Percentiles rank a stretch among this genome's conserved stretches.
Evolutionary conservation across 2,329 filamentous ascomycete species (phyloP).

Genomic region (Lasiodiplodia theobromae): DNA sequence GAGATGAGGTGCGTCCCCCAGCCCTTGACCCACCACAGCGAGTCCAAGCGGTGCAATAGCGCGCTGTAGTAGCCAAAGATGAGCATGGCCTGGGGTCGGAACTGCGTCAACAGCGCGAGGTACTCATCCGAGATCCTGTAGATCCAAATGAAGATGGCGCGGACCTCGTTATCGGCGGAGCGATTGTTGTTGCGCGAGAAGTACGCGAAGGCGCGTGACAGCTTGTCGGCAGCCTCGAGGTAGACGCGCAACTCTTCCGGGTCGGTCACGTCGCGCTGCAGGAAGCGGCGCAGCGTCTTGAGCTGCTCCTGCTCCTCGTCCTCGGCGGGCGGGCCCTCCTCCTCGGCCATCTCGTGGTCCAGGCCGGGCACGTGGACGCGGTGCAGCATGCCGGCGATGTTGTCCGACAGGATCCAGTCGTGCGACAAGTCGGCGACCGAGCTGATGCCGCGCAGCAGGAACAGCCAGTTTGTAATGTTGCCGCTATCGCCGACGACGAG

Average conservation of each 20-base stretch:
- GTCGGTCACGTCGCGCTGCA: constrained; percentile 10
- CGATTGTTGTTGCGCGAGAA: background rate
- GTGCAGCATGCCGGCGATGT: constrained; percentile 18
- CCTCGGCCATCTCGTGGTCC: background rate
- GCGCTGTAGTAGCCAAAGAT: constrained; percentile 20
- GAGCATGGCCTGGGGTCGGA: constrained; percentile 9
- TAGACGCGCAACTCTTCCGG: constrained; percentile 5
- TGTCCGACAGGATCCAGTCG: constrained; percentile 14
- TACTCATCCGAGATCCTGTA: constrained; percentile 10
- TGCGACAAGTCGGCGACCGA: background rate
- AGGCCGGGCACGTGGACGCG: constrained; percentile 6
- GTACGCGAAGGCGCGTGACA: constrained; percentile 6
- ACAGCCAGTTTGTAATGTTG: constrained; percentile 15
- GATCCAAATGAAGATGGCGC: constrained; percentile 14
- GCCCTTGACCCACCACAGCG: constrained; percentile 25
- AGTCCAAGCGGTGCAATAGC: constrained; percentile 14
- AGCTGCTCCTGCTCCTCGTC: constrained; percentile 45
- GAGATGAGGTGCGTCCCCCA: constrained; percentile 18
- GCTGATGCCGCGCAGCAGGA: constrained; percentile 16
- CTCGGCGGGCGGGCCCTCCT: constrained; percentile 32
- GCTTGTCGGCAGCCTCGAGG: constrained; percentile 21
- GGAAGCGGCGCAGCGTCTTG: constrained; percentile 29
- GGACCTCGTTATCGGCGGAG: background rate
- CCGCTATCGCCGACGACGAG: constrained; percentile 9
- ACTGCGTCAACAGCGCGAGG: constrained; percentile 5